Evolutionary conservation across 768 basidiomycete genomes (phyloP).

Genomic region (Lyophyllum shimeji): DNA sequence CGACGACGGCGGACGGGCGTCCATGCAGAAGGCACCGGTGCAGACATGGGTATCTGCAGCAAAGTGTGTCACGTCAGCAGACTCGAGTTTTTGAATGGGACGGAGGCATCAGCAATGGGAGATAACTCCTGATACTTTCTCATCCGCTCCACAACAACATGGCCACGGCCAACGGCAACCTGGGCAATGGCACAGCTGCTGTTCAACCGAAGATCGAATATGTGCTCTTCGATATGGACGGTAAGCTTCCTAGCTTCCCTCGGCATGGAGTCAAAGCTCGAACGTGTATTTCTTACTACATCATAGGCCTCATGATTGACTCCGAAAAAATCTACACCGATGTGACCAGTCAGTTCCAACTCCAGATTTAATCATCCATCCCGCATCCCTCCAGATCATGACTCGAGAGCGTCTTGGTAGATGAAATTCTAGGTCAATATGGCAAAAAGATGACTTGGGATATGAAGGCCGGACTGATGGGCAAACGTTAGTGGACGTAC

Average conservation of each 20-base stretch:
- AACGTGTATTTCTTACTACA: background rate
- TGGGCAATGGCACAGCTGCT: constrained; percentile 10
- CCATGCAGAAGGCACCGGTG: constrained; percentile 14
- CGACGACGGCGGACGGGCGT: constrained; percentile 43
- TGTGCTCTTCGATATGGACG: constrained; percentile 76
- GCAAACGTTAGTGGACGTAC: constrained; percentile 55
- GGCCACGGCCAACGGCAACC: constrained; percentile 8
- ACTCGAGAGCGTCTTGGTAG: constrained; percentile 30
- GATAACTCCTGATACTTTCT: background rate
- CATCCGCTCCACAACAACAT: constrained; percentile 3
- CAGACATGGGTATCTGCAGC: constrained; percentile 16
- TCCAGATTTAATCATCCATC: constrained; percentile 4
- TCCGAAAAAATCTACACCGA: constrained; percentile 75
- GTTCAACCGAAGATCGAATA: constrained; percentile 45
- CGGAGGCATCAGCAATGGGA: background rate
- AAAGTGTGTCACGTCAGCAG: constrained; percentile 1
- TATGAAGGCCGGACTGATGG: constrained; percentile 88
- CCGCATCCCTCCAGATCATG: background rate
- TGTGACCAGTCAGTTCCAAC: constrained; percentile 63
- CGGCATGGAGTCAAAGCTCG: background rate
- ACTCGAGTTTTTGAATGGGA: background rate
- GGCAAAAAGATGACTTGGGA: constrained; percentile 86
- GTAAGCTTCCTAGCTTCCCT: constrained; percentile 27
- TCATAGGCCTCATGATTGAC: constrained; percentile 78
- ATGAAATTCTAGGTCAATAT: constrained; percentile 68